These are phyloP conservation scores for Paramecium sonneborni DNA, from an alignment of 73 alveolate genomes.

Conservation along the genomic window DNA sequence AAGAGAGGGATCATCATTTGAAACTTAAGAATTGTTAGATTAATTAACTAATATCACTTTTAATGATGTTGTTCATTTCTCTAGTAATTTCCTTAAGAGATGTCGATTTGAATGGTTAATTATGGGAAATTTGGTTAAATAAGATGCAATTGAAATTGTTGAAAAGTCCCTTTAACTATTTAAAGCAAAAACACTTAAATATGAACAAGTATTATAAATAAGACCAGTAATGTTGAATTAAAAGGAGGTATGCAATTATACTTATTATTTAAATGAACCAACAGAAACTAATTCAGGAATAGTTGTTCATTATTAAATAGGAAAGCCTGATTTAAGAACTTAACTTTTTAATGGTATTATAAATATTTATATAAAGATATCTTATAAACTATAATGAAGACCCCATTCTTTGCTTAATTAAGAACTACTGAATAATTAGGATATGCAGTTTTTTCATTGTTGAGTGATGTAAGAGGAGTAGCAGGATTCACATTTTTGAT, in stretches of 20 bases:
- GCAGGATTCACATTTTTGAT: conserved; percentile 48
- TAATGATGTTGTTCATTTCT: conserved; percentile 3
- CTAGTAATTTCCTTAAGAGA: not conserved
- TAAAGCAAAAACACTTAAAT: not conserved
- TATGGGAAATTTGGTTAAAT: conserved; percentile 28
- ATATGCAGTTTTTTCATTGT: conserved; percentile 54
- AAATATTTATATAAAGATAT: not conserved
- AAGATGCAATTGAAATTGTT: not conserved
- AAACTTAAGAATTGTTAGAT: not conserved
- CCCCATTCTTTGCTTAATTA: conserved; percentile 57
- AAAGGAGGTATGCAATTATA: not conserved
- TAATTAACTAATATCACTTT: not conserved
- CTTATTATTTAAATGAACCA: conserved; percentile 25
- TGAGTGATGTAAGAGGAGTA: conserved; percentile 45
- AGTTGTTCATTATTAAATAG: conserved; percentile 25
- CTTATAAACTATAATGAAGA: conserved; percentile 43
- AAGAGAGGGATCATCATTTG: conserved; percentile 18
- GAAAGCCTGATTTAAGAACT: not conserved
- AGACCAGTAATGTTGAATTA: not conserved
- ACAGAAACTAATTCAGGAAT: conserved; percentile 54
- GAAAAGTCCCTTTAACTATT: not conserved
- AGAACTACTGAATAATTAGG: conserved; percentile 66
- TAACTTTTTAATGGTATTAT: not conserved
- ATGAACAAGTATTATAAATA: conserved; percentile 3
- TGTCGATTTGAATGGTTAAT: conserved; percentile 49